Evolutionary conservation across 306 rosid species (phyloP), one percentile per base, ranked within the genome.

Genomic region (Neltuma alba): DNA sequence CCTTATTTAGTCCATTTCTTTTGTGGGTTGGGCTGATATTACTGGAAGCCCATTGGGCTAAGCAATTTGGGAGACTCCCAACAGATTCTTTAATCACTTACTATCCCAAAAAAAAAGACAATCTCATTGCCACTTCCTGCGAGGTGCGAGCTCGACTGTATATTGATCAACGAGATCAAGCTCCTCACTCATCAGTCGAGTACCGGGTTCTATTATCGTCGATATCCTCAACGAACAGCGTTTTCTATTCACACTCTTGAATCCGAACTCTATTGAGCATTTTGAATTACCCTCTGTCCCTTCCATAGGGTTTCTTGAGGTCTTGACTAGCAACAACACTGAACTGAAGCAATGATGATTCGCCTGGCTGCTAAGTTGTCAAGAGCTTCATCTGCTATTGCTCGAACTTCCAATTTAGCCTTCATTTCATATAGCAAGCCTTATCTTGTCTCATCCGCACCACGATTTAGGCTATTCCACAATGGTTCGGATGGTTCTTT

Each of bases 291-390:
- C 21, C 63, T 50, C 42, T 54, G 41, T 30, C 16, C 41, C 18
- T 8, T 65, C 5, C 33, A 28, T 67, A 41, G 16, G 63, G 62
- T 33, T 70, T 65, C 34, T 9, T 21, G 62, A 55, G 62, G 11
- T 25, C 12, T 58, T 58, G 34, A 58, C 31, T 28, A 9, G 13
- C 30, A 21, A 8, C 11, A 54, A 60, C 37, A 60, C 66, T 60
- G 37, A 74, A 47, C n/a, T n/a, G n/a, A n/a, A n/a, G 54, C 82
- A 73, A 78, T 58, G 34, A 94, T 92, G 93, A 70, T 91, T 68
- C 85, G 88, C 70, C 62, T 86, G 50, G 85, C 83, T n/a, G 62
- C 83, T 38, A 85, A 77, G 58, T 42, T 89, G 23, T 84, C 91
- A 18, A 79, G 83, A 76, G 74, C 85, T 74, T 76, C 87, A 9